Conservation (phyloP, 495 filamentous ascomycete genomes). For the Penicillium malachiteum region DNA sequence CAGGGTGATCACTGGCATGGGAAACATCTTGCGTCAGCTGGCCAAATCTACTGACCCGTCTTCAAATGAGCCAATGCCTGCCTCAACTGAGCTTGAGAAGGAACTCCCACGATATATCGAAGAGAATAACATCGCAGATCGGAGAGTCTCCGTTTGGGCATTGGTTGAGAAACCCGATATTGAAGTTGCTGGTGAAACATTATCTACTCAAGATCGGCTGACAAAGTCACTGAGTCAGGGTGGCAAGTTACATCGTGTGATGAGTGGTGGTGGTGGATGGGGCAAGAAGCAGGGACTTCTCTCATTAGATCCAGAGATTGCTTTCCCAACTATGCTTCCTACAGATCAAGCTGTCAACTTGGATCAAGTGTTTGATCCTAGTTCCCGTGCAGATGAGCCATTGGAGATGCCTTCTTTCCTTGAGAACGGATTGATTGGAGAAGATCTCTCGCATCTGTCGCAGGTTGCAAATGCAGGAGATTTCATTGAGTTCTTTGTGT, state of each 20-base stretch:
- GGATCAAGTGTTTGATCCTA: slow-evolving; percentile 23
- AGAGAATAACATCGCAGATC: slow-evolving; percentile 41
- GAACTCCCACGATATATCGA: slow-evolving; percentile 60
- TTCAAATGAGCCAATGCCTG: slow-evolving; percentile 54
- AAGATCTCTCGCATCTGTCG: slow-evolving; percentile 40
- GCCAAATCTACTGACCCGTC: slow-evolving; percentile 43
- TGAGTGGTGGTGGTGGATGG: slow-evolving; percentile 91
- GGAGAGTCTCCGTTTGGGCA: slow-evolving; percentile 72
- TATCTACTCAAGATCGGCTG: slow-evolving; percentile 22
- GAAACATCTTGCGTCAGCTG: slow-evolving; percentile 77
- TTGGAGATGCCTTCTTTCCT: slow-evolving; percentile 19
- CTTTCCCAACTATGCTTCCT: slow-evolving; percentile 23
- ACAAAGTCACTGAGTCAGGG: slow-evolving; percentile 35
- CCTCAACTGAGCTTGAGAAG: slow-evolving; percentile 73
- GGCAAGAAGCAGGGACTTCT: slow-evolving; percentile 80
- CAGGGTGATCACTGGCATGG: slow-evolving; percentile 65
- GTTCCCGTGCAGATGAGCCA: slow-evolving; percentile 7
- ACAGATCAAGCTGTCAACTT: slow-evolving; percentile 19
- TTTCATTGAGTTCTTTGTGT: slow-evolving; percentile 49
- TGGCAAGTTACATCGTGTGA: slow-evolving; percentile 61
- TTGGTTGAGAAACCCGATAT: slow-evolving; percentile 49
- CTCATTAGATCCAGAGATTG: slow-evolving; percentile 72
- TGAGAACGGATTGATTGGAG: slow-evolving; percentile 24
- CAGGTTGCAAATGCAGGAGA: slow-evolving; percentile 49
- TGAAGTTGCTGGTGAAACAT: slow-evolving; percentile 10